Base-by-base conservation (phyloP, 176 grass and related monocot species). In the Poa pratensis region DNA sequence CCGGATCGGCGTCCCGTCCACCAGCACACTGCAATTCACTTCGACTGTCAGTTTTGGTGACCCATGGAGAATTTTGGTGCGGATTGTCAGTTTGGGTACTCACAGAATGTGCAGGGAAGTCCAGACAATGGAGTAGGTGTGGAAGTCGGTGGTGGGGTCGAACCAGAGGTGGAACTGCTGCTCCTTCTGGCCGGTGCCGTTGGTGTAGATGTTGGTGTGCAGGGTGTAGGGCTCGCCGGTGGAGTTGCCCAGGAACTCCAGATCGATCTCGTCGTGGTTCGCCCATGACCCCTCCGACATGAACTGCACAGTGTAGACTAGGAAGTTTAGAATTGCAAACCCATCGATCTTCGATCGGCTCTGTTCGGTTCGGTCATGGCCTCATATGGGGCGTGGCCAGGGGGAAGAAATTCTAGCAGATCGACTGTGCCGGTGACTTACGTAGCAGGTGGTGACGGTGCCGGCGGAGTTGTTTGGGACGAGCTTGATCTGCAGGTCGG, bases 131-230 rank as follows among this genome's bases (percentile, higher is more conserved):
- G 94, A 97, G 86, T 97, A 97, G 54, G 87, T 90, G 87, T 97
- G 92, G 92, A 94, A 97, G 75, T 97, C 94, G 43, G 84, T 2
- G 58, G 87, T 89, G 11, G 94, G 92, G 57, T 97, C 89, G 81
- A 97, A 97, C 92, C 94, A 97, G 80, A 97, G 94, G 66, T 87
- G 84, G 82, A 94, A 92, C 87, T 93, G 90, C 84, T 93, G 86
- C 81, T 97, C 94, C 42, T 87, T 92, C 82, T 58, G 49, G 71
- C 92, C 94, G 42, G 80, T 87, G 60, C 92, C 94, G 20, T 81
- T 73, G 61, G 85, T 73, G 59, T 66, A 97, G 27, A 97, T 69
- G 69, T 97, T 97, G 82, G 92, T 97, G 86, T 97, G 94, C 8
- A 97, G 71, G 34, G 88, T 97, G 88, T 90, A 92, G 0, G 94